Evolutionary conservation across 2,329 filamentous ascomycete species (phyloP).

Genomic region (Fusarium avenaceum): DNA sequence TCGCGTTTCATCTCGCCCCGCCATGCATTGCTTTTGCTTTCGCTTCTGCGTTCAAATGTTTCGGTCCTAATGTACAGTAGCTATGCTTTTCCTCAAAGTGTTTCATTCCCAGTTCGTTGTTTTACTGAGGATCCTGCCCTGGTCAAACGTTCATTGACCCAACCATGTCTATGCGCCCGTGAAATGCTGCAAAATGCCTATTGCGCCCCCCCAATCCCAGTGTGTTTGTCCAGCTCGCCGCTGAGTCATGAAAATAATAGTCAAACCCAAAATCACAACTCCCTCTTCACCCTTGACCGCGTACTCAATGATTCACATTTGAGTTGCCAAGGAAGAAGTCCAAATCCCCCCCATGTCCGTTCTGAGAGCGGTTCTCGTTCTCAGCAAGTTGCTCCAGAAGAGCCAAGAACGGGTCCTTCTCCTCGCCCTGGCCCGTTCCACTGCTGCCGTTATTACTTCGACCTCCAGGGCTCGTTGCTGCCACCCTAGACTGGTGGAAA

Average conservation of each 20-base stretch:
- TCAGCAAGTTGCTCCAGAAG: slow-evolving; percentile 86
- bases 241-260: slow-evolving; percentile 6
- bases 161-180: slow-evolving; percentile 31
- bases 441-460: slow-evolving; percentile 66
- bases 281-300: neutral
- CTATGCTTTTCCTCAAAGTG: slow-evolving; percentile 25
- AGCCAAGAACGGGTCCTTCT: slow-evolving; percentile 85
- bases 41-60: slow-evolving; percentile 4
- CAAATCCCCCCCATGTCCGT: slow-evolving; percentile 78
- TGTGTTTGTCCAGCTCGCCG: slow-evolving; percentile 2
- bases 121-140: slow-evolving; percentile 34
- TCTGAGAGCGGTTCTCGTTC: slow-evolving; percentile 73
- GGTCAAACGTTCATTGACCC: slow-evolving; percentile 25
- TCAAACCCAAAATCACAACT: neutral
- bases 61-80: slow-evolving; percentile 34
- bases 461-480: slow-evolving; percentile 58
- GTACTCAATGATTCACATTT: slow-evolving; percentile 28
- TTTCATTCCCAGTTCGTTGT: slow-evolving; percentile 28
- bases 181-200: slow-evolving; percentile 39
- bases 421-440: slow-evolving; percentile 65
- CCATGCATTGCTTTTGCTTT: neutral
- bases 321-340: slow-evolving; percentile 76
- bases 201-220: slow-evolving; percentile 23
- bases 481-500: slow-evolving; percentile 38
- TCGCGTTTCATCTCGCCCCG: slow-evolving; percentile 15